Base-by-base conservation (phyloP, 2,329 filamentous ascomycete species). In the Epichloe hybrida region DNA sequence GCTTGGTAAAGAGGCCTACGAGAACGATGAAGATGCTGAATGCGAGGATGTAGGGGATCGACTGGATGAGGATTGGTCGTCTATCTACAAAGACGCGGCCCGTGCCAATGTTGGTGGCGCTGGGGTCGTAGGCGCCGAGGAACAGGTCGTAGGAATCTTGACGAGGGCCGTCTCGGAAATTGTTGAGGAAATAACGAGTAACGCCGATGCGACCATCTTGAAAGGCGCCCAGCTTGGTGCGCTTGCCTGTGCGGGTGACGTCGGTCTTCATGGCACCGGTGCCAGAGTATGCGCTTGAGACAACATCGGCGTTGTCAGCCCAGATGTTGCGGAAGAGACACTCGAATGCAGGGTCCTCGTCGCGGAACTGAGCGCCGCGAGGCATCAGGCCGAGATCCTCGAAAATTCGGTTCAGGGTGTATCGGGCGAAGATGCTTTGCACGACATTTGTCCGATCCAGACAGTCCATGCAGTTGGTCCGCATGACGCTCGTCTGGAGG, bases 401-500 rank as follows among this genome's bases (percentile, higher is more conserved):
- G 52, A 98, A 81, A 73, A 95, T 93, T 56, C 89, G 84, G 54
- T 90, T 90, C 40, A 98, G 73, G 13, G 88, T 86, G 79, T 83
- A 90, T 48, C 91, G 84, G 9, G 87, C 93, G 52, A 98, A 80
- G 86, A 97, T 95, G 66, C 88, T 95, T 69, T 98, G 93, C 3
- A 98, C 88, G 6, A 98, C 90, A 61, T 98, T 98, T 49, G 93
- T 98, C 49, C 93, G 86, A 68, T 98, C 93, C 13, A 98, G 79
- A 58, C 94, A 98, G 69, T 98, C 93, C 93, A 98, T 98, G 71
- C 93, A 98, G 67, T 98, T 98, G 39, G 93, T 96, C 50, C 93
- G 84, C 56, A 98, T 90, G 15, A 97, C 90, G 54, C 87, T 89
- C 1, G 82, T 88, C 73, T 98, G 93, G 56, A 80, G 76, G 54